Conservation (phyloP, 148 eudicot genomes). For the Dysphania ambrosioides region DNA sequence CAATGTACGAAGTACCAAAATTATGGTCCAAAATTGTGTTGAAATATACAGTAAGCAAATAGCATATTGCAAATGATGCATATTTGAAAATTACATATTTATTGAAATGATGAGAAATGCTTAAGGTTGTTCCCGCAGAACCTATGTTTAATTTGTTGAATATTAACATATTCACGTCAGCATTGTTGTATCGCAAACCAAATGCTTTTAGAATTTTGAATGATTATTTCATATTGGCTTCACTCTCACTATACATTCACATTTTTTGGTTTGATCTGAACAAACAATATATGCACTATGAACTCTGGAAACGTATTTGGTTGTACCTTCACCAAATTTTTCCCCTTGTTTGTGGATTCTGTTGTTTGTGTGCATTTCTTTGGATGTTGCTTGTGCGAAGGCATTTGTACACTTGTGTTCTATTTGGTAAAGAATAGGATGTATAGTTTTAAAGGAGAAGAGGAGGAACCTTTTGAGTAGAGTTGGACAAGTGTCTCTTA, state of each 20-base stretch:
- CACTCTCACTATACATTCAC: not conserved
- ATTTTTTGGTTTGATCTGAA: too few species aligned
- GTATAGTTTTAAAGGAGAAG: too few species aligned
- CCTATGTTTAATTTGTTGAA: not conserved
- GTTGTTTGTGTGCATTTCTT: too few species aligned
- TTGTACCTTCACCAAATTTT: too few species aligned
- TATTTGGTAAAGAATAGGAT: too few species aligned
- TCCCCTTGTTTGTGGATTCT: too few species aligned
- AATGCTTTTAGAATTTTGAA: not conserved
- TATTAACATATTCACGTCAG: not conserved
- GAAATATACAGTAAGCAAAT: not conserved
- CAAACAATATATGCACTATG: not conserved
- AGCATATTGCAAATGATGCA: not conserved
- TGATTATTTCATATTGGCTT: too few species aligned
- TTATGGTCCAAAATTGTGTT: not conserved
- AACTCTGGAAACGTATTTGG: not conserved
- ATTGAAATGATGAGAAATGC: not conserved
- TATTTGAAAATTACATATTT: not conserved
- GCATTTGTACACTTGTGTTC: too few species aligned
- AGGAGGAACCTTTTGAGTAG: too few species aligned
- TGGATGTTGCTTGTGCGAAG: too few species aligned
- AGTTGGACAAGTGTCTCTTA: too few species aligned
- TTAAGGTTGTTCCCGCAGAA: not conserved
- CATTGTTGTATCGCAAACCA: not conserved
- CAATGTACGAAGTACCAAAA: not conserved